These are phyloP conservation scores for Cercospora zeae-maydis DNA, from an alignment of 2,329 filamentous ascomycete species.

Conservation along the genomic window DNA sequence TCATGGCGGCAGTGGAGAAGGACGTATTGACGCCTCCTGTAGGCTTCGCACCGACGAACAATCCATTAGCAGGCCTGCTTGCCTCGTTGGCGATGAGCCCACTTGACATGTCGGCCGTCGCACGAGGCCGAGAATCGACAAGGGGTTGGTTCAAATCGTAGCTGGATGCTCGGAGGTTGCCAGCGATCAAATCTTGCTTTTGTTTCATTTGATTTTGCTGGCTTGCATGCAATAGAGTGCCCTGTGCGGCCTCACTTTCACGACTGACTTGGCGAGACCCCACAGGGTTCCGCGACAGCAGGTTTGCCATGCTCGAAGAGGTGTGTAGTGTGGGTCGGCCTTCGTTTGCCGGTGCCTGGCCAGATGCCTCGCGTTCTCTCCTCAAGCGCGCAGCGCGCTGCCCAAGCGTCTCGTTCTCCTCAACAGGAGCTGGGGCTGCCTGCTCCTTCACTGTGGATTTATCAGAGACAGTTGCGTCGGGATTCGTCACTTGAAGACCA, in stretches of 20 bases:
- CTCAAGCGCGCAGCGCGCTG: slow-evolving; percentile 72
- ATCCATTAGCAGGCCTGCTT: slow-evolving; percentile 30
- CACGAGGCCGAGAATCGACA: slow-evolving; percentile 29
- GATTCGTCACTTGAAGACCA: slow-evolving; percentile 45
- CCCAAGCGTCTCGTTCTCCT: slow-evolving; percentile 68
- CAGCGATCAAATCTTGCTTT: slow-evolving; percentile 37
- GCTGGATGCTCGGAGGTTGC: slow-evolving; percentile 33
- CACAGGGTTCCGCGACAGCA: slow-evolving; percentile 49
- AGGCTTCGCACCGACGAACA: slow-evolving; percentile 30
- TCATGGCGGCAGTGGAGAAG: not conserved
- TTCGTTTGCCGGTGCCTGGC: slow-evolving; percentile 43
- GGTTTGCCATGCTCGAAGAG: slow-evolving; percentile 58
- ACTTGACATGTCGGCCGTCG: slow-evolving; percentile 32
- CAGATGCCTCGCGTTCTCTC: slow-evolving; percentile 56
- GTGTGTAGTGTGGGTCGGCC: slow-evolving; percentile 37
- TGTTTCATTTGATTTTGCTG: slow-evolving; percentile 35
- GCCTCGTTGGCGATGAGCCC: slow-evolving; percentile 22
- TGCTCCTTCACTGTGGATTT: slow-evolving; percentile 25
- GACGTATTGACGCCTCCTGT: slow-evolving; percentile 15
- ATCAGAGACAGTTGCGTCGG: slow-evolving; percentile 35
- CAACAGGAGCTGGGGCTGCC: slow-evolving; percentile 10
- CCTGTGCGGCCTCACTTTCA: slow-evolving; percentile 28
- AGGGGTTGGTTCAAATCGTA: slow-evolving; percentile 25
- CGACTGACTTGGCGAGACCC: slow-evolving; percentile 17
- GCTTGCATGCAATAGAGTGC: slow-evolving; percentile 40